phyloP scores from a whole-genome alignment of 148 eudicot genomes.

The Rhododendron mucronatum region DNA sequence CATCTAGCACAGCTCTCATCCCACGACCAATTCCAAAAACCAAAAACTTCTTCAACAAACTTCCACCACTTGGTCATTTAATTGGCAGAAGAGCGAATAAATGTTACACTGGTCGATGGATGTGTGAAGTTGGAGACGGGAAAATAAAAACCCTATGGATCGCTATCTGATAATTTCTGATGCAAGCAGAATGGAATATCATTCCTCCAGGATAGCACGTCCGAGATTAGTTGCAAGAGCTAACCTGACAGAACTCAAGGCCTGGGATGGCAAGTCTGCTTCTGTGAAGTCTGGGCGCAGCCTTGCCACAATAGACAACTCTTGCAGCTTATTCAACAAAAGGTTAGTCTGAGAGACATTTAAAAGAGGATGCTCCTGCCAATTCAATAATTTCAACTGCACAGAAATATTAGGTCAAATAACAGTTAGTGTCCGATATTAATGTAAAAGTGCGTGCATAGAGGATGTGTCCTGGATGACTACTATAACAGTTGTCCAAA shows the following conservation, averaged over 20 bases:
- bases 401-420: constrained; percentile 4
- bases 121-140: neutral
- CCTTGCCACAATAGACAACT: constrained; percentile 67
- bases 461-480: neutral
- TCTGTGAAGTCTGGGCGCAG: constrained; percentile 78
- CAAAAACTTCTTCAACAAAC: neutral
- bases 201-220: constrained; percentile 86
- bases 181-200: constrained; percentile 12
- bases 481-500: neutral
- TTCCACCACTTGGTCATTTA: neutral
- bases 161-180: neutral
- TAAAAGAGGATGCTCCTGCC: constrained; percentile 79
- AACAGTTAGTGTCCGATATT: neutral
- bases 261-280: constrained; percentile 69
- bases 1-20: neutral
- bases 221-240: constrained; percentile 96
- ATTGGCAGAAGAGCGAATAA: neutral
- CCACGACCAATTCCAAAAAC: neutral
- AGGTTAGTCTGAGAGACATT: constrained; percentile 75
- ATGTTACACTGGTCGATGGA: neutral
- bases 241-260: constrained; percentile 74
- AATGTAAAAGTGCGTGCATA: neutral
- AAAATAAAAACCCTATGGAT: neutral
- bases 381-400: constrained; percentile 79
- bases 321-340: constrained; percentile 83